Percentiles rank a stretch among this genome's conserved stretches.
Conservation (phyloP, 176 grass and related monocot genomes). For the Poa annua region DNA sequence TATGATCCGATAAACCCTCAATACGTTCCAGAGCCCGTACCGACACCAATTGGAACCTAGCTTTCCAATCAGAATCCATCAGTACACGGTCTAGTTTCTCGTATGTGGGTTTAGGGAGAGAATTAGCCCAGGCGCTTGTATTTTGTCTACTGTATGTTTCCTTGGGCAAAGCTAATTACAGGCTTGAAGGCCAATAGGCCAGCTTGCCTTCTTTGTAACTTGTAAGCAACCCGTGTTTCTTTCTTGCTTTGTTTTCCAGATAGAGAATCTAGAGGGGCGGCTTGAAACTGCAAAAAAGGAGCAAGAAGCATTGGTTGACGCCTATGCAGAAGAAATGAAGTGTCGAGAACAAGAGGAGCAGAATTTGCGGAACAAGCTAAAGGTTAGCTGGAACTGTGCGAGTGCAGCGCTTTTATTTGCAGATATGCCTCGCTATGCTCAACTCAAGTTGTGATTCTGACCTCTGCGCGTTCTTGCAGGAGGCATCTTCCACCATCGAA, state of each 20-base stretch:
- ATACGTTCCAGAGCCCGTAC: no score
- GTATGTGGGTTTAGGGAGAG: no score
- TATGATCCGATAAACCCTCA: no score
- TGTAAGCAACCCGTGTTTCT: not conserved
- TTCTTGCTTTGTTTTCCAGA: conserved; percentile 44
- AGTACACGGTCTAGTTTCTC: no score
- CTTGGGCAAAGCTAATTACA: not conserved
- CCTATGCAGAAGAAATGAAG: conserved; percentile 77
- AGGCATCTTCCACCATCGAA: conserved; percentile 56
- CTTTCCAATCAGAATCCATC: no score
- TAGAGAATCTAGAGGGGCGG: conserved; percentile 52
- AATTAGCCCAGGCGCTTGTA: not conserved
- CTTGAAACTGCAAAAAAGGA: conserved; percentile 64
- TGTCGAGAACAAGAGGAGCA: conserved; percentile 56
- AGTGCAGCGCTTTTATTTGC: not conserved
- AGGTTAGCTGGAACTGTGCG: conserved; percentile 40
- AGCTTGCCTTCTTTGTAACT: conserved; percentile 2
- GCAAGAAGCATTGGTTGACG: conserved; percentile 64
- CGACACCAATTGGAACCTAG: no score
- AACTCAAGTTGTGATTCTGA: not conserved
- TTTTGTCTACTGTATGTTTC: not conserved
- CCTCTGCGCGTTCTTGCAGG: conserved; percentile 44
- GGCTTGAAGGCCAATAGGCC: not conserved
- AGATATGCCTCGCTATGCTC: not conserved
- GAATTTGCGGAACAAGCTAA: conserved; percentile 69